Conservation (phyloP, 176 grass and related monocot genomes). For the Aegilops speltoides region DNA sequence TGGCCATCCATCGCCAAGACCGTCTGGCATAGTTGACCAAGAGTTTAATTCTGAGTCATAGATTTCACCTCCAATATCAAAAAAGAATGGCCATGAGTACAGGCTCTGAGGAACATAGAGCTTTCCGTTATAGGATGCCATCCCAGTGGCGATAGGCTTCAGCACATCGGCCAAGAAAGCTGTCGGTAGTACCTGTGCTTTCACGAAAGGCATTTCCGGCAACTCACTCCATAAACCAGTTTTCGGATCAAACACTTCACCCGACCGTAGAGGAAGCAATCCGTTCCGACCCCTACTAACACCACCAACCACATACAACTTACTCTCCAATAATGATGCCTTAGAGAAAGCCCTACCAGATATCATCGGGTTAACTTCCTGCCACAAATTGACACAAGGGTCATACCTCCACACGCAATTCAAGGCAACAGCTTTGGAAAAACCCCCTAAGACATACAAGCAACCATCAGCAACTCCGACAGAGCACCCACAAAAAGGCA, state of each 20-base stretch:
- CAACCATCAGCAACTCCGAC: slow-evolving; percentile 58
- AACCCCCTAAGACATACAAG: slow-evolving; percentile 78
- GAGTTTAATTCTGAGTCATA: slow-evolving; percentile 62
- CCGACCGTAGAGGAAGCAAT: slow-evolving; percentile 67
- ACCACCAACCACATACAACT: slow-evolving; percentile 88
- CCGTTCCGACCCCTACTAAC: slow-evolving; percentile 61
- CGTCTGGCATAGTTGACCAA: slow-evolving; percentile 68
- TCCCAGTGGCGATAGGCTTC: slow-evolving; percentile 82
- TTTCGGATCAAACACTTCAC: slow-evolving; percentile 82
- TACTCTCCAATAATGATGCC: slow-evolving; percentile 62
- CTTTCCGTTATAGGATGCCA: slow-evolving; percentile 57
- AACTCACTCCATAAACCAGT: slow-evolving; percentile 61
- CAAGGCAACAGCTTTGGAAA: slow-evolving; percentile 69
- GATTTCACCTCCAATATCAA: slow-evolving; percentile 87
- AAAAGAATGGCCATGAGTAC: slow-evolving; percentile 90
- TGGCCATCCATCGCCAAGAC: slow-evolving; percentile 91
- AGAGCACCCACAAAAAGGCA: slow-evolving; percentile 73
- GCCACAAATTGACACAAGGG: slow-evolving; percentile 70
- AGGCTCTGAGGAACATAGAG: slow-evolving; percentile 89
- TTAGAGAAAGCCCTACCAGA: slow-evolving; percentile 87
- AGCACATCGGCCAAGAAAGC: slow-evolving; percentile 83
- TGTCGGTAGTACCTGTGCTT: slow-evolving; percentile 64
- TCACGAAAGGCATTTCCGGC: slow-evolving; percentile 77
- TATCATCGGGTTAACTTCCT: slow-evolving; percentile 69
- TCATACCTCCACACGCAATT: slow-evolving; percentile 73